Conservation (phyloP, 441 rosid species). For the Flueggea neowawraea region DNA sequence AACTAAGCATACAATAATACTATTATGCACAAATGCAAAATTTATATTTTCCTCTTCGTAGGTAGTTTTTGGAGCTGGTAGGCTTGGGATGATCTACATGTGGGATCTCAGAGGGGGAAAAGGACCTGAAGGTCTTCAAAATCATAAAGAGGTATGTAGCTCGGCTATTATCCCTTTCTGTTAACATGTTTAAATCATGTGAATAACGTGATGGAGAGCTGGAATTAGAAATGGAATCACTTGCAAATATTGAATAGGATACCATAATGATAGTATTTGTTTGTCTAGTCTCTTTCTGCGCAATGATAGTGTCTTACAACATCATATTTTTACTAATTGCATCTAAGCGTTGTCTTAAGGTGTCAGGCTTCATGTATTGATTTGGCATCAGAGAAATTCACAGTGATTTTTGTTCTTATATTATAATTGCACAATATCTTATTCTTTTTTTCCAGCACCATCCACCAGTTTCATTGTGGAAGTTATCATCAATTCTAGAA, state of each 20-base stretch:
- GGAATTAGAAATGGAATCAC: too few relatives aligned
- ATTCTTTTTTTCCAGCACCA: slow-evolving; percentile 16
- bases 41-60: slow-evolving; percentile 15
- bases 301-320: too few relatives aligned
- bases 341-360: not conserved
- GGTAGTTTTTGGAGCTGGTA: slow-evolving; percentile 83
- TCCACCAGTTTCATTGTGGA: slow-evolving; percentile 56
- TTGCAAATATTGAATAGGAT: too few relatives aligned
- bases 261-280: too few relatives aligned
- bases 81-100: slow-evolving; percentile 59
- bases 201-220: too few relatives aligned
- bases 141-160: slow-evolving; percentile 55
- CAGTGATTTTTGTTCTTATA: slow-evolving; percentile 1
- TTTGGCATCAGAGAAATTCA: not conserved
- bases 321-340: not conserved
- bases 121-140: slow-evolving; percentile 57
- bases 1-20: too few relatives aligned
- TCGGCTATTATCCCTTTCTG: not conserved
- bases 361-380: not conserved
- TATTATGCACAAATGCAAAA: too few relatives aligned
- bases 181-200: not conserved
- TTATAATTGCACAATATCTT: not conserved
- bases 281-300: too few relatives aligned
- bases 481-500: slow-evolving; percentile 62
- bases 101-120: slow-evolving; percentile 99